Evolutionary conservation across 495 filamentous ascomycete genomes (phyloP), one percentile per base, ranked within the genome.

Genomic region (Paragyromitra xinjiangensis): DNA sequence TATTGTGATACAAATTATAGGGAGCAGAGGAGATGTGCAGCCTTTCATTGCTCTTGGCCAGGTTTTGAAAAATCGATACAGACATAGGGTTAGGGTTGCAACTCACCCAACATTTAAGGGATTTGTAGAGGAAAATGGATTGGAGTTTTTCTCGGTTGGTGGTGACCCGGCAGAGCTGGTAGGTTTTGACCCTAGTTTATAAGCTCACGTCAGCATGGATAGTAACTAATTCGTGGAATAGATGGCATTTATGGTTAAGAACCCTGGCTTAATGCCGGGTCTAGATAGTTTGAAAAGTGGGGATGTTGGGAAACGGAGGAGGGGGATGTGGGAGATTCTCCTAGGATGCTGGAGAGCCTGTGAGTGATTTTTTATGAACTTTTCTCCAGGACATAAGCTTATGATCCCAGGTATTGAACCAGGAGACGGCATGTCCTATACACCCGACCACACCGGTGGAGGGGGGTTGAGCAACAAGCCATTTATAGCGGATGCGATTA

Each of bases 181-280:
- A 82, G 64, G 84, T 94, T 51, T n/a, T 62, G 2, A 7, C 9
- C 6, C 66, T 19, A 14, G 7, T 37, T 62, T 12, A 9, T n/a
- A 1, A 1, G 39, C 2, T 6, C 1, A 5, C 2, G 48, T 61
- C 61, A 4, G 24, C 9, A 29, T 45, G 6, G 14, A 90, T 11
- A 82, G 93, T 6, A 92, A 91, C 0, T 88, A 89, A 81, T 85
- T 86, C 0, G 81, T 96, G 45, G n/a, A 29, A 50, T 77, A 79
- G 66, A 93, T 93, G 91, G 91, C 91, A 4, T 93, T 92, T 77
- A 93, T 93, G 91, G 91, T 93, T 26, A 93, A 93, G 81, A 92
- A 93, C 80, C 91, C 91, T 0, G 90, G 91, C 0, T 84, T 93
- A 81, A 90, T 93, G 61, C 91, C 91, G 0, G 87, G 86, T 2